phyloP scores from a whole-genome alignment of 2,329 filamentous ascomycete species.

The Colletotrichum nymphaeae region DNA sequence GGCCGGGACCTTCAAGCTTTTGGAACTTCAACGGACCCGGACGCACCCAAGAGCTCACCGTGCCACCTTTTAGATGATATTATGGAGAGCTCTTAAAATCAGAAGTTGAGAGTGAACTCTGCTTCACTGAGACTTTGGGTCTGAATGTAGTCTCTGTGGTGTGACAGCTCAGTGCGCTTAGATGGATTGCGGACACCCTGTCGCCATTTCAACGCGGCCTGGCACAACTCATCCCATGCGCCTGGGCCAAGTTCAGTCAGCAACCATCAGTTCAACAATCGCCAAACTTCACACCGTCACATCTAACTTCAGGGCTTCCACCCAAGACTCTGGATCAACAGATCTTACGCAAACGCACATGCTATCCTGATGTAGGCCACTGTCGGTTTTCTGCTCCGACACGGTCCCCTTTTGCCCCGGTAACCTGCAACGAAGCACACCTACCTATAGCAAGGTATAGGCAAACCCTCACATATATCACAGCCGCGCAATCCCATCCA shows the following conservation, averaged over 20 bases:
- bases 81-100: not conserved
- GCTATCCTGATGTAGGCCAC: too few species aligned
- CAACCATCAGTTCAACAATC: not conserved
- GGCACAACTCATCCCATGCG: too few species aligned
- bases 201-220: not conserved
- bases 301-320: not conserved
- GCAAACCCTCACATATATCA: too few species aligned
- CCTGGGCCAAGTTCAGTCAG: too few species aligned
- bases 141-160: not conserved
- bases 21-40: not conserved
- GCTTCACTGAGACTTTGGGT: not conserved
- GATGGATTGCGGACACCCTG: not conserved
- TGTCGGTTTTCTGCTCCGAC: not conserved
- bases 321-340: not conserved
- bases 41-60: too few species aligned
- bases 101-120: not conserved
- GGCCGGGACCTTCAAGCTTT: conserved; percentile 7
- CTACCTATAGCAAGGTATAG: too few species aligned
- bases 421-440: not conserved
- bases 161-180: not conserved
- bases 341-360: too few species aligned
- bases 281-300: not conserved
- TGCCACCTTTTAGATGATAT: too few species aligned
- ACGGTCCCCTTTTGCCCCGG: too few species aligned
- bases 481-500: not conserved